Evolutionary conservation across 805 yeast species (phyloP), one percentile per base, ranked within the genome.

Genomic region (Debaryomyces prosopidis): DNA sequence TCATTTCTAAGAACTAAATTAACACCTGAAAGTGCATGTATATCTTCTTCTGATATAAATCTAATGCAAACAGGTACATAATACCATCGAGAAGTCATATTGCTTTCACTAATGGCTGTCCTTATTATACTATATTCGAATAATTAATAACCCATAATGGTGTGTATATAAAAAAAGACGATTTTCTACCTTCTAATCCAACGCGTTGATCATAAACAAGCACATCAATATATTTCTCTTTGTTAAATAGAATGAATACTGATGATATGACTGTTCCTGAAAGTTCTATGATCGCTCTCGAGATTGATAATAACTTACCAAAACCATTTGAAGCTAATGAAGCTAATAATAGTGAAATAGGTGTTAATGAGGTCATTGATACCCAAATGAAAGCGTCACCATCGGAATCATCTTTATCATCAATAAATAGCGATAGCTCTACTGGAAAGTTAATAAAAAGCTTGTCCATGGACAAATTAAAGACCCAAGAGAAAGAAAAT

Each of bases 321-420:
- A n/a, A n/a, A 30, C 33, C 33, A 7, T 12, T 30, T 30, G 33
- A 30, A 30, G 16, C 16, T 8, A 30, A 4, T 14, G 33, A 30
- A 30, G 33, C 14, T n/a, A 30, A 30, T 30, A 16, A 16, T 26
- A 36, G 19, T 12, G 37, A 40, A 18, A 40, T 15, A 7, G 14
- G 16, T 9, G 36, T 17, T 10, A 18, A n/a, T 30, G 23, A 15
- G 6, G 15, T 19, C 7, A 33, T 12, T 30, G 14, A 33, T 12
- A 36, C 19, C 16, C 20, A 31, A 26, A 26, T 38, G n/a, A 30
- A 33, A 16, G 38, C 38, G 11, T 43, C 46, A 11, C 39, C 58
- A 9, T 54, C 60, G n/a, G 48, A 48, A 18, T 58, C 64, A 18
- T 58, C 65, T 3, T 42, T 61, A 32, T 60, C 65, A 7, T 59